Conservation (phyloP, 169 alveolate species). For the Miamiensis avidus region DNA sequence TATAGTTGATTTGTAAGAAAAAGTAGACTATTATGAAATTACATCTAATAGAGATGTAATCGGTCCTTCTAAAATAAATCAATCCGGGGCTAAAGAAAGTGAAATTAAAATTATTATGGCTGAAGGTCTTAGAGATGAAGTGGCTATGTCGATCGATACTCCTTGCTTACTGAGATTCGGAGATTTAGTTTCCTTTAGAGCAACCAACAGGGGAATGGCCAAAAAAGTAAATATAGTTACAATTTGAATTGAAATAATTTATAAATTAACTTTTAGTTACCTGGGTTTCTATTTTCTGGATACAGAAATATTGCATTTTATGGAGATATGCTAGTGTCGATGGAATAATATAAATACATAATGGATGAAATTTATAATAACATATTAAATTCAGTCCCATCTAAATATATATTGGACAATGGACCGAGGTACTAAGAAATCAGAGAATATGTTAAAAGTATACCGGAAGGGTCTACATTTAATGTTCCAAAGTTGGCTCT, state of each 20-base stretch:
- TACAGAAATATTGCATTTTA: constrained; percentile 49
- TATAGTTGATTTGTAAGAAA: not conserved
- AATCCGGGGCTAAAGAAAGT: constrained; percentile 41
- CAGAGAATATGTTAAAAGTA: constrained; percentile 9
- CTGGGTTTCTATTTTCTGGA: constrained; percentile 63
- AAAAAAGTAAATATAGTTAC: constrained; percentile 33
- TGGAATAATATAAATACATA: constrained; percentile 30
- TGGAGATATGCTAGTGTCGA: constrained; percentile 49
- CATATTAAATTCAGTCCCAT: too few relatives aligned
- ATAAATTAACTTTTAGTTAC: constrained; percentile 24
- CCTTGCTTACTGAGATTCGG: constrained; percentile 37
- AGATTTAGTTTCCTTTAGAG: constrained; percentile 21
- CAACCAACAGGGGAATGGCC: constrained; percentile 56
- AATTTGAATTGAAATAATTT: too few relatives aligned
- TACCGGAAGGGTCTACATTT: constrained; percentile 36
- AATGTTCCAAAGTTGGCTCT: constrained; percentile 66
- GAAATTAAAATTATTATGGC: constrained; percentile 58
- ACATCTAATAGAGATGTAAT: not conserved
- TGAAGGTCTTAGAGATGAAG: constrained; percentile 59
- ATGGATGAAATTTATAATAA: constrained; percentile 4
- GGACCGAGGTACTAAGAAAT: not conserved
- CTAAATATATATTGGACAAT: constrained; percentile 15
- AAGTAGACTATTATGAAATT: constrained; percentile 4
- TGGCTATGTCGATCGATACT: constrained; percentile 53
- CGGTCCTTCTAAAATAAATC: constrained; percentile 21